Conservation (phyloP, 768 basidiomycete species). For the Pulveroboletus sp. region DNA sequence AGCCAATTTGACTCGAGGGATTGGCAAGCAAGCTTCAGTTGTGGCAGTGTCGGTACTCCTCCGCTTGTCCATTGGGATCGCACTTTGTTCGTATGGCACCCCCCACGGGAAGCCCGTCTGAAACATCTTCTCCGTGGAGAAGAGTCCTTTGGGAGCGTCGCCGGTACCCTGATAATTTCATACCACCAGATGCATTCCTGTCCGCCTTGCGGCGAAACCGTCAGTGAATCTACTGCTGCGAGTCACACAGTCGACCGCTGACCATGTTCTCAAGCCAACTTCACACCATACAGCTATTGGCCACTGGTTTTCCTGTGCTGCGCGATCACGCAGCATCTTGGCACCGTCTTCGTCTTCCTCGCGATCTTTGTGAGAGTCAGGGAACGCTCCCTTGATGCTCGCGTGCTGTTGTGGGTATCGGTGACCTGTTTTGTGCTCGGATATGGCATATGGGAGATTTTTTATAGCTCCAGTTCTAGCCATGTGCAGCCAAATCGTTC, state of each 20-base stretch:
- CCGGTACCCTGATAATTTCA: conserved; percentile 81
- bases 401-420: conserved; percentile 64
- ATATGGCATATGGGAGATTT: conserved; percentile 60
- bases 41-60: too few relatives aligned
- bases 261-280: conserved; percentile 56
- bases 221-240: conserved; percentile 37
- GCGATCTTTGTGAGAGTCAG: conserved; percentile 74
- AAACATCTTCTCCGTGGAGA: conserved; percentile 48
- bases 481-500: conserved; percentile 22
- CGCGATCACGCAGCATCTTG: conserved; percentile 82
- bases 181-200: conserved; percentile 71
- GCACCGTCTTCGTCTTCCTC: conserved; percentile 78
- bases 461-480: conserved; percentile 38
- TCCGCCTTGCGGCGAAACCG: conserved; percentile 77
- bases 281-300: conserved; percentile 75
- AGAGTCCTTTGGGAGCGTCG: conserved; percentile 79
- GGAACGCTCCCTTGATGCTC: conserved; percentile 62
- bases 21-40: too few relatives aligned
- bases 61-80: too few relatives aligned
- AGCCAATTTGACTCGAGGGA: background rate
- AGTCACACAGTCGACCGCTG: conserved; percentile 10
- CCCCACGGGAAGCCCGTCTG: too few relatives aligned
- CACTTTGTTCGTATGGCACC: too few relatives aligned
- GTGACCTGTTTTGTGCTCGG: conserved; percentile 58
- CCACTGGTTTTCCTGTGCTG: conserved; percentile 67